These are phyloP conservation scores for Delphinella strobiligena DNA, from an alignment of 2,329 filamentous ascomycete species.

Conservation along the genomic window DNA sequence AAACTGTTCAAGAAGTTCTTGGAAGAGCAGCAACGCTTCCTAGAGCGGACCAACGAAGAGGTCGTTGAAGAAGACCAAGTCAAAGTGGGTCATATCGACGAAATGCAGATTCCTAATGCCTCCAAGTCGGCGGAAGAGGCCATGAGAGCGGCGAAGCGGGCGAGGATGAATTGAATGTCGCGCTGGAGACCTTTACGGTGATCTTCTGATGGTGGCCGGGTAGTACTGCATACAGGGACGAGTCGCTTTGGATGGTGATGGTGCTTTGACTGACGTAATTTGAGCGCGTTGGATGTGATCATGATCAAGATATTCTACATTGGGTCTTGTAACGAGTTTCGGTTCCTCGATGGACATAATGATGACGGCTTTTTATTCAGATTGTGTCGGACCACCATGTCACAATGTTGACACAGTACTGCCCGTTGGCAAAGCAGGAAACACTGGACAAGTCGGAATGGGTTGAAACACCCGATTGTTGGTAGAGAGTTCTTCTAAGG, in stretches of 20 bases:
- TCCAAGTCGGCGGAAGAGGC: background rate
- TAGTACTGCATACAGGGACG: background rate
- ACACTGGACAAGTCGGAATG: no score
- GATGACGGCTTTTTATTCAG: no score
- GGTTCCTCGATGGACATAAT: no score
- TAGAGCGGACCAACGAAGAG: constrained; percentile 23
- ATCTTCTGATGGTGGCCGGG: background rate
- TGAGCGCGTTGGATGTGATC: background rate
- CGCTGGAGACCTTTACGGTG: no score
- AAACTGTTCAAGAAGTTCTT: constrained; percentile 24
- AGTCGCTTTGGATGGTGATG: background rate
- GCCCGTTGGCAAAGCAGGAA: no score
- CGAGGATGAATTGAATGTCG: background rate
- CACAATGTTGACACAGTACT: no score
- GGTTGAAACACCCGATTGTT: no score
- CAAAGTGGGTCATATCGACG: constrained; percentile 1
- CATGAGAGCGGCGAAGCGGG: background rate
- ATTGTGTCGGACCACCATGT: no score
- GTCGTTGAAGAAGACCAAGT: constrained; percentile 8
- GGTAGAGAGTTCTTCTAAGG: no score
- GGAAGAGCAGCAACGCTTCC: constrained; percentile 20
- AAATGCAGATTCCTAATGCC: background rate
- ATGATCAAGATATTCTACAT: no score
- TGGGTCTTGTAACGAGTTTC: no score
- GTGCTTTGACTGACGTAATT: background rate